phyloP scores from a whole-genome alignment of 2,329 filamentous ascomycete genomes.

The Alternaria arborescens region DNA sequence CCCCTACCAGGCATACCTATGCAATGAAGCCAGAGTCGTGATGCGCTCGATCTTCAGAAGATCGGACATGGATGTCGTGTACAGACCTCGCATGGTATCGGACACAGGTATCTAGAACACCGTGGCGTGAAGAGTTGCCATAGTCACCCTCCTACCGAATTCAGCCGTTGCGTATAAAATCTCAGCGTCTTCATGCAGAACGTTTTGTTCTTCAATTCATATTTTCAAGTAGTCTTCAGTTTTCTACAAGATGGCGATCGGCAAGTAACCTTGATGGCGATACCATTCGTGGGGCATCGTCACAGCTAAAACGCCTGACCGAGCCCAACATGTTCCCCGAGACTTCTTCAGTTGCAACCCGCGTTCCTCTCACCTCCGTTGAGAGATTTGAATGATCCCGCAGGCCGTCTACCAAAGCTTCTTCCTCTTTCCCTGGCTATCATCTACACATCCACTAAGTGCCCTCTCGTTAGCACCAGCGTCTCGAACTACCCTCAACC shows the following conservation, averaged over 20 bases:
- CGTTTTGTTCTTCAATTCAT: not conserved
- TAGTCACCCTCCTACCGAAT: not conserved
- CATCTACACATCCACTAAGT: not conserved
- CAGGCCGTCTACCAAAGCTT: constrained; percentile 5
- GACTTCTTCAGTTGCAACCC: not conserved
- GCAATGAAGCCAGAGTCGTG: not conserved
- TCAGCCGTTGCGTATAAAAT: not conserved
- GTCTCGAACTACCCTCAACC: constrained; percentile 3
- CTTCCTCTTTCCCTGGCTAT: constrained; percentile 5
- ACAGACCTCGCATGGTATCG: not conserved
- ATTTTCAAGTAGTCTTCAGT: not conserved
- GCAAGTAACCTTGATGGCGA: not conserved
- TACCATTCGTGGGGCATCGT: not conserved
- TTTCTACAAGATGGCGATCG: not conserved
- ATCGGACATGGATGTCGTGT: not conserved
- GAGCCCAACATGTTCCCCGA: not conserved
- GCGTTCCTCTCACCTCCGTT: not conserved
- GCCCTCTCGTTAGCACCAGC: constrained; percentile 3
- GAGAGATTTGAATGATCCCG: not conserved
- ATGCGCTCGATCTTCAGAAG: not conserved
- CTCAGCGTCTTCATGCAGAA: not conserved
- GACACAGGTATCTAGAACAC: not conserved
- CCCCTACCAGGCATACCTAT: constrained; percentile 13
- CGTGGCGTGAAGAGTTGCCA: not conserved
- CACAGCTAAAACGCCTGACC: not conserved